phyloP scores from a whole-genome alignment of 208 protist genomes.

The Crithidia brevicula region DNA sequence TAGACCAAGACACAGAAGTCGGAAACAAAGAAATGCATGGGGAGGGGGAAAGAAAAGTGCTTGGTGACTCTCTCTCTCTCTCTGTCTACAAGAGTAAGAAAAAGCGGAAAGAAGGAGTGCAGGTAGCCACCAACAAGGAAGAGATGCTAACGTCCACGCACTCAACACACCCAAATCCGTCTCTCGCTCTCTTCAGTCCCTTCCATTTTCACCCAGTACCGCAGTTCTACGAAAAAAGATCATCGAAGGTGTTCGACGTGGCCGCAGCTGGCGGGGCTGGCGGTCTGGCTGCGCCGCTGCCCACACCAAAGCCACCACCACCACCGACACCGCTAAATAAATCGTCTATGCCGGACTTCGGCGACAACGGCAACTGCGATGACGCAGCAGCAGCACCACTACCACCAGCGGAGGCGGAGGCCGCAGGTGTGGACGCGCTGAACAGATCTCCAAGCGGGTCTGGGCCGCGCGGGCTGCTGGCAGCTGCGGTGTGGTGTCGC shows the following conservation, averaged over 20 bases:
- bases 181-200: not conserved
- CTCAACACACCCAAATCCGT: no score
- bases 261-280: not conserved
- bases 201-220: not conserved
- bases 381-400: not conserved
- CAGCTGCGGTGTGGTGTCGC: constrained; percentile 4
- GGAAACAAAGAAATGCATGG: no score
- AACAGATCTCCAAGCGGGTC: constrained; percentile 63
- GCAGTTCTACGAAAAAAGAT: constrained; percentile 18
- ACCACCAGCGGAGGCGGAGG: not conserved
- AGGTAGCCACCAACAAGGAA: no score
- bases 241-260: constrained; percentile 8
- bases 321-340: constrained; percentile 28
- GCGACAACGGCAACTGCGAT: not conserved
- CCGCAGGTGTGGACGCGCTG: constrained; percentile 14
- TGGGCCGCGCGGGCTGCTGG: constrained; percentile 23
- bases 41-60: no score
- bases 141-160: no score
- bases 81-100: no score
- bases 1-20: no score
- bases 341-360: constrained; percentile 19
- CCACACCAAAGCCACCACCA: not conserved
- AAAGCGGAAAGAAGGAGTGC: no score
- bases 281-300: not conserved
- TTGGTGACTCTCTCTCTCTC: no score